These are phyloP conservation scores for Nannizziopsis barbatae DNA, from an alignment of 2,329 filamentous ascomycete genomes.

Conservation along the genomic window DNA sequence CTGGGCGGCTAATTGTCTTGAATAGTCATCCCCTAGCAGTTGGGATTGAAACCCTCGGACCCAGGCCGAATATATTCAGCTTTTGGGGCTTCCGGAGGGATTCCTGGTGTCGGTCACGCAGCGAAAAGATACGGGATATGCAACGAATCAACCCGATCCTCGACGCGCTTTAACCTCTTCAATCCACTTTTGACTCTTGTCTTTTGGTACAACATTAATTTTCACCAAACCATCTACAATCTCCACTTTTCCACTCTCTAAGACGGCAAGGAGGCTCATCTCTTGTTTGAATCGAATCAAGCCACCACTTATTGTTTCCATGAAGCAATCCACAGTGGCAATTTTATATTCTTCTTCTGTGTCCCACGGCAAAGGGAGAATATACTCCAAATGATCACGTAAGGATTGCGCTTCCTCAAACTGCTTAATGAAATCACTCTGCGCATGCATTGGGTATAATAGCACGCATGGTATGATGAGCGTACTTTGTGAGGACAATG, in stretches of 20 bases:
- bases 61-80: not conserved
- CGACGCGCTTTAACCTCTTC: constrained; percentile 72
- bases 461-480: constrained; percentile 70
- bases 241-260: constrained; percentile 60
- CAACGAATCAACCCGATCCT: constrained; percentile 1
- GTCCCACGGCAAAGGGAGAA: constrained; percentile 87
- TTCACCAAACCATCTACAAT: constrained; percentile 75
- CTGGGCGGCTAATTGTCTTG: too few relatives aligned
- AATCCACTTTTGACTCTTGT: constrained; percentile 62
- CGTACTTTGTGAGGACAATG: constrained; percentile 58
- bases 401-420: constrained; percentile 69
- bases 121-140: not conserved
- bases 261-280: constrained; percentile 60
- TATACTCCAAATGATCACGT: constrained; percentile 67
- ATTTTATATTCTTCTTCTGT: constrained; percentile 52
- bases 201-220: constrained; percentile 69
- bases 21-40: too few relatives aligned
- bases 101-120: not conserved
- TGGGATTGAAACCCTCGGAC: too few relatives aligned
- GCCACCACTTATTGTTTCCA: constrained; percentile 70
- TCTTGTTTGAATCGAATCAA: constrained; percentile 86
- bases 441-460: constrained; percentile 68
- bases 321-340: constrained; percentile 67
- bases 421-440: constrained; percentile 84
- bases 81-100: not conserved